These are phyloP conservation scores for Dimargaris verticillata DNA, from an alignment of 192 early-diverging fungal genomes.

Conservation along the genomic window DNA sequence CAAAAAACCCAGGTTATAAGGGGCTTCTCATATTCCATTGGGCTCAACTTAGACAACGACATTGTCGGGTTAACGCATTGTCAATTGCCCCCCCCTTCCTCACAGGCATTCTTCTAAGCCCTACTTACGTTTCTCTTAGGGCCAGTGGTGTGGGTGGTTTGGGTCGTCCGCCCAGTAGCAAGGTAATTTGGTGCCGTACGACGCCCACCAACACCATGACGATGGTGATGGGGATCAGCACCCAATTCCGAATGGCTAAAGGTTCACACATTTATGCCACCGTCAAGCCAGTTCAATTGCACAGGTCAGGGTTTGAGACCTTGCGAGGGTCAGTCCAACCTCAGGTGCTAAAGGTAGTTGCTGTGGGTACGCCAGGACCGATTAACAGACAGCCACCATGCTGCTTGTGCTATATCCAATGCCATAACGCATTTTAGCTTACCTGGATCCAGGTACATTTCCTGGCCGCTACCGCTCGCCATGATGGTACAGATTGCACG, in stretches of 20 bases:
- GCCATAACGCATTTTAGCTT: neutral
- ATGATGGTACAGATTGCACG: no score
- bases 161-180: slow-evolving; percentile 68
- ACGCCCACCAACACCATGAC: slow-evolving; percentile 96
- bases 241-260: slow-evolving; percentile 74
- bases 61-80: neutral
- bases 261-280: neutral
- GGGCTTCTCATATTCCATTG: no score
- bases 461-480: slow-evolving; percentile 17
- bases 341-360: neutral
- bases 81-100: neutral
- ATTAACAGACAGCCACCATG: neutral
- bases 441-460: slow-evolving; percentile 55
- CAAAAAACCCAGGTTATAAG: no score
- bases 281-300: no score
- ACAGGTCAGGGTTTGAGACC: neutral
- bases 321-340: neutral
- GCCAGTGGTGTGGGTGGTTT: slow-evolving; percentile 64
- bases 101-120: neutral
- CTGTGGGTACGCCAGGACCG: neutral
- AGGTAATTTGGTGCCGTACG: slow-evolving; percentile 80
- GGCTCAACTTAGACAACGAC: no score
- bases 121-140: slow-evolving; percentile 56
- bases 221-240: slow-evolving; percentile 88
- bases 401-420: neutral